These are phyloP conservation scores for Articulospora tetracladia DNA, from an alignment of 495 filamentous ascomycete genomes.

Conservation along the genomic window DNA sequence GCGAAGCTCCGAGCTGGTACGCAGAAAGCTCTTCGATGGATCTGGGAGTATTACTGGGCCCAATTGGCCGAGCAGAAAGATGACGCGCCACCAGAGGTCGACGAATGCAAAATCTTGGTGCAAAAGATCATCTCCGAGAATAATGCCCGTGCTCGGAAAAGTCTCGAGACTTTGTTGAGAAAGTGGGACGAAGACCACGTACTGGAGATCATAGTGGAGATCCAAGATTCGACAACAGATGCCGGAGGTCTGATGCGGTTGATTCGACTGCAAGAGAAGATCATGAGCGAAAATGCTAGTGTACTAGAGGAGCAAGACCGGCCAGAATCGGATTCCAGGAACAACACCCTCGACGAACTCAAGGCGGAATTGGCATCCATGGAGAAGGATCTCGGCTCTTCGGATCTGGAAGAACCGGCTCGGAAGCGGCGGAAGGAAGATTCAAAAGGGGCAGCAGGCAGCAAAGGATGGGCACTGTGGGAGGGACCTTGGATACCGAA, in stretches of 20 bases:
- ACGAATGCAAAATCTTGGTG: constrained; percentile 16
- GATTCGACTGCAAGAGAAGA: constrained; percentile 25
- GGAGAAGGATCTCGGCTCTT: constrained; percentile 6
- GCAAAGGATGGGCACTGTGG: constrained; percentile 47
- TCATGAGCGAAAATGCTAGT: background rate
- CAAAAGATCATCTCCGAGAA: constrained; percentile 13
- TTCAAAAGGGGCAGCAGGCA: constrained; percentile 5
- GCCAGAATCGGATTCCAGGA: constrained; percentile 7
- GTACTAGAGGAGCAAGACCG: constrained; percentile 15
- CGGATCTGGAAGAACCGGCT: constrained; percentile 8
- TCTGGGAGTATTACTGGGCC: constrained; percentile 85
- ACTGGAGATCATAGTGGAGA: constrained; percentile 26
- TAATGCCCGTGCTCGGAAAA: constrained; percentile 17
- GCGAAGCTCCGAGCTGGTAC: constrained; percentile 62
- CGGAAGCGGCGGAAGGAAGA: background rate
- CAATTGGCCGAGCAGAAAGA: constrained; percentile 6
- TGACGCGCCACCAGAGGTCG: background rate
- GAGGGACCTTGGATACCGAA: constrained; percentile 55
- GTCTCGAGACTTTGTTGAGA: constrained; percentile 23
- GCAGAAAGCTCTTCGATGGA: constrained; percentile 70
- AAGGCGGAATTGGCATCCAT: constrained; percentile 19
- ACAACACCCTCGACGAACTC: constrained; percentile 15
- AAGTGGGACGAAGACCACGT: constrained; percentile 16
- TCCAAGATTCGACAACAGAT: constrained; percentile 32
- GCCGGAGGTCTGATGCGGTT: constrained; percentile 30